phyloP scores from a whole-genome alignment of 2,329 filamentous ascomycete genomes.

The Aspergillus brunneoviolaceus region DNA sequence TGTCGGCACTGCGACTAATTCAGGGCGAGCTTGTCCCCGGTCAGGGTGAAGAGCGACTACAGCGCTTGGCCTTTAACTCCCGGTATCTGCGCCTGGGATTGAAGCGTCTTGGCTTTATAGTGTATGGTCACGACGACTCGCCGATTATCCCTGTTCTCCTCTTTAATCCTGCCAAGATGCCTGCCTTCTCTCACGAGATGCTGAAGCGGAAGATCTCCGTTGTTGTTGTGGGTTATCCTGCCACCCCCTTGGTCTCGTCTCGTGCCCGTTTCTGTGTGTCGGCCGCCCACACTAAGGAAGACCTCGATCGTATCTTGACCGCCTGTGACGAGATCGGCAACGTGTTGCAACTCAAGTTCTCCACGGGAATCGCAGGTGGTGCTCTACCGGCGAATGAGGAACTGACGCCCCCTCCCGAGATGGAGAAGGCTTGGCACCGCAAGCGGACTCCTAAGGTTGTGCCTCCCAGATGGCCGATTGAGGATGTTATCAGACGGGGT shows the following conservation, averaged over 20 bases:
- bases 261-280: conserved; percentile 95
- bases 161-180: conserved; percentile 98
- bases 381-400: conserved; percentile 72
- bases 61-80: conserved; percentile 96
- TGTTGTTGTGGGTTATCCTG: conserved; percentile 95
- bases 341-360: conserved; percentile 91
- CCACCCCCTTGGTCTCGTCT: conserved; percentile 91
- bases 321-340: conserved; percentile 94
- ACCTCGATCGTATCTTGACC: conserved; percentile 82
- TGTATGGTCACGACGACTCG: conserved; percentile 96
- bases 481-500: conserved; percentile 71
- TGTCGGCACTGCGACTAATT: conserved; percentile 83
- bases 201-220: conserved; percentile 95
- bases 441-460: conserved; percentile 53
- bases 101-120: conserved; percentile 94
- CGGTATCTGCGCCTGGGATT: conserved; percentile 95
- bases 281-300: conserved; percentile 95
- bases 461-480: conserved; percentile 75
- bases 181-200: conserved; percentile 98
- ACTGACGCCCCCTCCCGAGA: conserved; percentile 60
- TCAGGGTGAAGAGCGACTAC: conserved; percentile 91
- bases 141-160: conserved; percentile 93
- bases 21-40: conserved; percentile 82
- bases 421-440: conserved; percentile 65
- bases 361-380: conserved; percentile 90